phyloP scores from a whole-genome alignment of 768 basidiomycete genomes.

The Suillus brevipes region DNA sequence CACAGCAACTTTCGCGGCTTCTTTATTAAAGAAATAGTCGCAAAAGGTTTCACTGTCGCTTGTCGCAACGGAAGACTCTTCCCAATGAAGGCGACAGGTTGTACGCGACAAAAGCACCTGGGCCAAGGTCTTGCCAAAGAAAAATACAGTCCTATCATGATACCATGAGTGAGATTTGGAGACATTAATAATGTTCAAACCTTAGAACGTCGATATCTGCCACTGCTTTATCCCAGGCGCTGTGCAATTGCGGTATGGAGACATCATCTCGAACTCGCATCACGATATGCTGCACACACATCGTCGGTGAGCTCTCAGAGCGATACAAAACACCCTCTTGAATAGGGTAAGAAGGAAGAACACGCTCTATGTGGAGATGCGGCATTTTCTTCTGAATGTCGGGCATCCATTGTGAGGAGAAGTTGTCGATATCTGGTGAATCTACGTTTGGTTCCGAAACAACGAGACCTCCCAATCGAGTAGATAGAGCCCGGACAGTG shows the following conservation, averaged over 20 bases:
- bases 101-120: constrained; percentile 28
- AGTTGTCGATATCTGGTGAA: constrained; percentile 10
- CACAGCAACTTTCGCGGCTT: constrained; percentile 21
- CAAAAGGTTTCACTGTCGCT: constrained; percentile 20
- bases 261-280: constrained; percentile 27
- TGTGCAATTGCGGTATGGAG: constrained; percentile 25
- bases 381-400: constrained; percentile 12
- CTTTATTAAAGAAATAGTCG: constrained; percentile 21
- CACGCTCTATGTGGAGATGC: constrained; percentile 11
- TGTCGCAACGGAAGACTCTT: constrained; percentile 12
- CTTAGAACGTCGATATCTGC: constrained; percentile 29
- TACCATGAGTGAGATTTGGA: neutral
- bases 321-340: constrained; percentile 49
- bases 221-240: constrained; percentile 37
- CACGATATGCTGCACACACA: constrained; percentile 48
- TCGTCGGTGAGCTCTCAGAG: constrained; percentile 36
- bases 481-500: constrained; percentile 22
- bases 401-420: constrained; percentile 21
- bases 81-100: constrained; percentile 18
- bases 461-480: constrained; percentile 14
- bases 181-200: constrained; percentile 9
- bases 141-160: constrained; percentile 31
- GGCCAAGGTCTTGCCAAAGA: constrained; percentile 28
- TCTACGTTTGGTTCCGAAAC: neutral
- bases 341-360: constrained; percentile 46